phyloP scores from a whole-genome alignment of 768 basidiomycete genomes.

The Psilocybe cyanescens region DNA sequence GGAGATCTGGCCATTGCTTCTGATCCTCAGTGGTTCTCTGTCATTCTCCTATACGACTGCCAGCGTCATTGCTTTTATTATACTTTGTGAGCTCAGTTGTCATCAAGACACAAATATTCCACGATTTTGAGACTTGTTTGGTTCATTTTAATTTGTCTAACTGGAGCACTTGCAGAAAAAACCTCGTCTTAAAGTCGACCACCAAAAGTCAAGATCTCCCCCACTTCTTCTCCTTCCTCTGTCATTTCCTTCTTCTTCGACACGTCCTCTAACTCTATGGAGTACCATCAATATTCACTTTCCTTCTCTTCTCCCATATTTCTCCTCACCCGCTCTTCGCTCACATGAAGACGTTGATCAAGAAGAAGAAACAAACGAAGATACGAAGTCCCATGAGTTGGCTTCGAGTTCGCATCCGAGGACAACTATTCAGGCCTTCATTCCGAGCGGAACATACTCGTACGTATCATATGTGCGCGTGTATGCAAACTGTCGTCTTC shows the following conservation, averaged over 20 bases:
- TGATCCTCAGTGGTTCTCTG: constrained; percentile 2
- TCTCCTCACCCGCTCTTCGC: constrained; percentile 46
- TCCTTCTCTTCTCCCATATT: constrained; percentile 61
- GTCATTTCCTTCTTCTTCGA: constrained; percentile 58
- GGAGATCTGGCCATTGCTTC: not conserved
- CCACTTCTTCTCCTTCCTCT: constrained; percentile 77
- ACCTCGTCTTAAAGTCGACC: constrained; percentile 50
- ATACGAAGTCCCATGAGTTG: constrained; percentile 9
- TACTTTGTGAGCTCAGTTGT: not conserved
- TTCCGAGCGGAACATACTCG: constrained; percentile 61
- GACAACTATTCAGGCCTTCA: not conserved
- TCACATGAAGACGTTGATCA: constrained; percentile 8
- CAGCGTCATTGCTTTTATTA: not conserved
- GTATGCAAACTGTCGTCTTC: constrained; percentile 76
- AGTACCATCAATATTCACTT: constrained; percentile 66
- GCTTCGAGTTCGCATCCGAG: constrained; percentile 19
- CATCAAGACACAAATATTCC: not conserved
- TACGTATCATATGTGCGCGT: constrained; percentile 76
- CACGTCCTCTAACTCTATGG: constrained; percentile 70
- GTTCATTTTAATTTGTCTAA: constrained; percentile 3
- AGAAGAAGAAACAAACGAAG: constrained; percentile 13
- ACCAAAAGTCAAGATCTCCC: constrained; percentile 29
- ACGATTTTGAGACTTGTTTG: not conserved
- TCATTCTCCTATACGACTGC: not conserved
- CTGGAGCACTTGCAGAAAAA: constrained; percentile 44